Evolutionary conservation across 257 asterid species (phyloP).

Genomic region (Eustoma russellianum): DNA sequence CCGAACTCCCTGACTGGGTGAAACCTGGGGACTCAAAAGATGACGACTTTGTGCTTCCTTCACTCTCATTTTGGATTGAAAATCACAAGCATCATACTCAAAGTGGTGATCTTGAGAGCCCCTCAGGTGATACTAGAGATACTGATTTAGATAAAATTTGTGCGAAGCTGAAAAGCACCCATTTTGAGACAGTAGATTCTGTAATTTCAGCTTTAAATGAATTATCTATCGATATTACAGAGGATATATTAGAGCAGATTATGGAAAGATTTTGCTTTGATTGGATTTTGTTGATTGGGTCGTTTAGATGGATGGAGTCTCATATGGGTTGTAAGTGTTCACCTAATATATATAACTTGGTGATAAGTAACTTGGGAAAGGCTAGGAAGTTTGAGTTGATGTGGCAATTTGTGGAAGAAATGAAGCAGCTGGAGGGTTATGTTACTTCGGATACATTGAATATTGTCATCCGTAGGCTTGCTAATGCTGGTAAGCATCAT

Average conservation of each 20-base stretch:
- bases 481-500: slow-evolving; percentile 53
- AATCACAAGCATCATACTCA: slow-evolving; percentile 27
- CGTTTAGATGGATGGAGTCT: slow-evolving; percentile 69
- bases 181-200: slow-evolving; percentile 36
- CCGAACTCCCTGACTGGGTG: slow-evolving; percentile 80
- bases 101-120: slow-evolving; percentile 25
- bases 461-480: slow-evolving; percentile 57
- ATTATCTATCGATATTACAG: slow-evolving; percentile 39
- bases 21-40: slow-evolving; percentile 20
- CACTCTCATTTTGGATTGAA: slow-evolving; percentile 61
- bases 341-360: slow-evolving; percentile 41
- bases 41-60: slow-evolving; percentile 80
- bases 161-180: slow-evolving; percentile 34
- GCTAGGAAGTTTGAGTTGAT: slow-evolving; percentile 44
- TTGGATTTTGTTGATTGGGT: slow-evolving; percentile 68
- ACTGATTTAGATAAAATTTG: slow-evolving; percentile 55
- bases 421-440: slow-evolving; percentile 47
- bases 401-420: slow-evolving; percentile 73
- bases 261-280: slow-evolving; percentile 66
- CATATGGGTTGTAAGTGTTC: slow-evolving; percentile 31
- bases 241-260: slow-evolving; percentile 48
- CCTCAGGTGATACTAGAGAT: slow-evolving; percentile 27
- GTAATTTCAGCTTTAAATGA: slow-evolving; percentile 40
- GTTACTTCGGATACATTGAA: slow-evolving; percentile 47
- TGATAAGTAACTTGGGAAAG: slow-evolving; percentile 77